Conservation (phyloP, 306 rosid genomes). For the Citrullus amarus region DNA sequence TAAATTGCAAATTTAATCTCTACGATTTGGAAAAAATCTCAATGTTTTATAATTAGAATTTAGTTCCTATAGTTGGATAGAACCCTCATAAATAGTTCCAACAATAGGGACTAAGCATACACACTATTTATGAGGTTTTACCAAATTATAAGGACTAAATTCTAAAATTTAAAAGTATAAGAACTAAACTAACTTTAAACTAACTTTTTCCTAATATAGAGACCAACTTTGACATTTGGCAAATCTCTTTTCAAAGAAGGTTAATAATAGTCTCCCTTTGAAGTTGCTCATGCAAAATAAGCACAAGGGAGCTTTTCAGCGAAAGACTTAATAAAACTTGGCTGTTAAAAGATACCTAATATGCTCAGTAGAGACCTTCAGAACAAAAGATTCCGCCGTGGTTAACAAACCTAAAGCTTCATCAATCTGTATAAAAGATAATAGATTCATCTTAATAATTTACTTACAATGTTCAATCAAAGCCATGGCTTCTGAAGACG, state of each 20-base stretch:
- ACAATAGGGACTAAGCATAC: no score
- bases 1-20: no score
- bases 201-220: no score
- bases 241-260: background rate
- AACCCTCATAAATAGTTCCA: no score
- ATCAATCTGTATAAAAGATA: background rate
- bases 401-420: background rate
- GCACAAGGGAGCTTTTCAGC: background rate
- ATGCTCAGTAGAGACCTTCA: background rate
- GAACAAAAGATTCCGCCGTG: background rate
- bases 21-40: no score
- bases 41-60: no score
- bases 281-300: background rate
- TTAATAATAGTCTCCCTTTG: background rate
- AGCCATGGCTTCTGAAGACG: constrained; percentile 5
- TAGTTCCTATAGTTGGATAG: no score
- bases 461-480: background rate
- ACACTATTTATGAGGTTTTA: no score
- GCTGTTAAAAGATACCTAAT: background rate
- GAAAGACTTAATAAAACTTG: background rate
- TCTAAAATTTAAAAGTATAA: no score
- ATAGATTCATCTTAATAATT: background rate
- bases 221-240: no score
- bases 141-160: no score
- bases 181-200: no score